Percentiles rank a stretch among this genome's conserved stretches.
Evolutionary conservation across 2,329 filamentous ascomycete genomes (phyloP).

Genomic region (Chaetomium olivaceum): DNA sequence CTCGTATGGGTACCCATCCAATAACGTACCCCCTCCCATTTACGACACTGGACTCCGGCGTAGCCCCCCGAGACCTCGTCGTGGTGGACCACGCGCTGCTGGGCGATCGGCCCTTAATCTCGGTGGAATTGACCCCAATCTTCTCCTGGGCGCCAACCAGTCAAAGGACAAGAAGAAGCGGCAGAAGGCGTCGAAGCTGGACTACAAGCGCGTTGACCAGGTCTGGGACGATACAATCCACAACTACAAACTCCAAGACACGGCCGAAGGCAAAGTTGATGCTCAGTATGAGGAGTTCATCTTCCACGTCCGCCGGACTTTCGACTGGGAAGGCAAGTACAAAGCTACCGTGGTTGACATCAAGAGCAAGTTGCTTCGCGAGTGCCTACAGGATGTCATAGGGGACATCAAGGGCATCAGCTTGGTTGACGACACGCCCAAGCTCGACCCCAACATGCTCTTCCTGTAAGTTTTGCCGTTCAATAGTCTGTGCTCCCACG

Average conservation of each 20-base stretch:
- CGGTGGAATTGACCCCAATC: slow-evolving; percentile 24
- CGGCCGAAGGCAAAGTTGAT: slow-evolving; percentile 47
- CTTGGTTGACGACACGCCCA: slow-evolving; percentile 76
- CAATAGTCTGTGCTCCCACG: background rate
- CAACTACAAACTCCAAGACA: slow-evolving; percentile 57
- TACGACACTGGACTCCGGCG: slow-evolving; percentile 21
- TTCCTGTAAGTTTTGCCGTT: slow-evolving; percentile 54
- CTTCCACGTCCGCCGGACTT: slow-evolving; percentile 79
- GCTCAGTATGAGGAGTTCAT: slow-evolving; percentile 72
- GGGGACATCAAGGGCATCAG: slow-evolving; percentile 76
- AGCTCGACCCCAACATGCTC: slow-evolving; percentile 69
- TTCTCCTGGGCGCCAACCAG: slow-evolving; percentile 18
- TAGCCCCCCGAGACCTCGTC: slow-evolving; percentile 9
- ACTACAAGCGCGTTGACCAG: slow-evolving; percentile 56
- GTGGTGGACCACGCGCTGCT: slow-evolving; percentile 5
- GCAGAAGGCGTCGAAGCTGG: slow-evolving; percentile 34
- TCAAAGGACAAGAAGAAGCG: slow-evolving; percentile 29
- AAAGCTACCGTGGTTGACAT: slow-evolving; percentile 73
- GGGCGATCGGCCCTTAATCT: slow-evolving; percentile 12
- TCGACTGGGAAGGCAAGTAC: slow-evolving; percentile 83
- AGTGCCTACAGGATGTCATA: slow-evolving; percentile 70
- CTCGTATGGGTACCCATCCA: slow-evolving; percentile 19
- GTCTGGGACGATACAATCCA: slow-evolving; percentile 55
- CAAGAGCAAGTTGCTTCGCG: slow-evolving; percentile 76
- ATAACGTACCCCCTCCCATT: slow-evolving; percentile 15